These are phyloP conservation scores for Ogataea nonfermentans DNA, from an alignment of 805 yeast species.

Conservation along the genomic window DNA sequence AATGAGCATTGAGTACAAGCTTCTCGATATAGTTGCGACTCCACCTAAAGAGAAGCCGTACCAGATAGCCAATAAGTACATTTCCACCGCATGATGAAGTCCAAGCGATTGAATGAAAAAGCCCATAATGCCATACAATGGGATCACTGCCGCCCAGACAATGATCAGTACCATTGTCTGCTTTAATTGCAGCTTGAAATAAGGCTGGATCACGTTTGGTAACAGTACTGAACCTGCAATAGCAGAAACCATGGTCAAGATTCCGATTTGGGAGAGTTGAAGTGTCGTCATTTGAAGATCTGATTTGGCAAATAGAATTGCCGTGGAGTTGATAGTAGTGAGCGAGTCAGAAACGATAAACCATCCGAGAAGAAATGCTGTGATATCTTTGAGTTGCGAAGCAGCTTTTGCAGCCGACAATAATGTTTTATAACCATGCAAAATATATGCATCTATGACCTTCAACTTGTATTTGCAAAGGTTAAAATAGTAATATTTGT, in stretches of 20 bases:
- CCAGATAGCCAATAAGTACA: constrained; percentile 68
- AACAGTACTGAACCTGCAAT: constrained; percentile 61
- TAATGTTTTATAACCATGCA: constrained; percentile 64
- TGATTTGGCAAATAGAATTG: constrained; percentile 70
- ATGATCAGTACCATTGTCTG: constrained; percentile 51
- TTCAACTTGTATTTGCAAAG: constrained; percentile 13
- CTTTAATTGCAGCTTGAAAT: constrained; percentile 44
- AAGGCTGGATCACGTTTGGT: constrained; percentile 44
- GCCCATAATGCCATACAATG: constrained; percentile 69
- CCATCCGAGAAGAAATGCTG: constrained; percentile 71
- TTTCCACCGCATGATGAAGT: constrained; percentile 60
- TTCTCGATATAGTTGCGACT: constrained; percentile 63
- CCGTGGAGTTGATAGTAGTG: constrained; percentile 78
- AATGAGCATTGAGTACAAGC: constrained; percentile 63
- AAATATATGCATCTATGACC: constrained; percentile 36
- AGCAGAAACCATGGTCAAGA: constrained; percentile 65
- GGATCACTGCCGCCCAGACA: constrained; percentile 62
- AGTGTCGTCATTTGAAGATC: constrained; percentile 69
- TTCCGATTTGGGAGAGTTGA: constrained; percentile 61
- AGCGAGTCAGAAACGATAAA: constrained; percentile 71
- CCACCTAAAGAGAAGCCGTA: constrained; percentile 78
- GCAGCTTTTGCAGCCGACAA: constrained; percentile 58
- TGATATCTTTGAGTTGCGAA: constrained; percentile 57
- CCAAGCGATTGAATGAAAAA: constrained; percentile 57
- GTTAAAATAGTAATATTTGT: neutral